These are phyloP conservation scores for Fusarium sp. DNA, from an alignment of 2,329 filamentous ascomycete genomes.

Conservation along the genomic window DNA sequence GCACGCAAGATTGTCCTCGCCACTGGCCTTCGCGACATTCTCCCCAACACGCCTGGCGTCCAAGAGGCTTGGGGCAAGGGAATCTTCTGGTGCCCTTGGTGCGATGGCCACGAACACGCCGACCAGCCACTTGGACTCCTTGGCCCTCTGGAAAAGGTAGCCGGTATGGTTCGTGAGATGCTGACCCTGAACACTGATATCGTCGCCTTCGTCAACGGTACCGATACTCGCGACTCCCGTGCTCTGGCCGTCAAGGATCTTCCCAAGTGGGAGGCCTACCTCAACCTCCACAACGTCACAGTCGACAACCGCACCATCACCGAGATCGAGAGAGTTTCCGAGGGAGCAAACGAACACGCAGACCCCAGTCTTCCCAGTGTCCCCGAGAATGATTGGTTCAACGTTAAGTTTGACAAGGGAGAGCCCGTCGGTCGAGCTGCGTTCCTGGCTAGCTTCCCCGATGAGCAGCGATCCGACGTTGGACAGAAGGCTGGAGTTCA, in stretches of 20 bases:
- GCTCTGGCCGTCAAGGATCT: slow-evolving; percentile 51
- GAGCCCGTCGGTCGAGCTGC: slow-evolving; percentile 57
- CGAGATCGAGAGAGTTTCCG: slow-evolving; percentile 57
- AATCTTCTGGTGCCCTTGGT: slow-evolving; percentile 74
- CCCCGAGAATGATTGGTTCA: slow-evolving; percentile 65
- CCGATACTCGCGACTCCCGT: slow-evolving; percentile 58
- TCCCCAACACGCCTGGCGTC: slow-evolving; percentile 66
- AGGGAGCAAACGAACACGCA: slow-evolving; percentile 48
- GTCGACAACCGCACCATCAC: slow-evolving; percentile 67
- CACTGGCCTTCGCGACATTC: slow-evolving; percentile 65
- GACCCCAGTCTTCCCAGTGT: slow-evolving; percentile 56
- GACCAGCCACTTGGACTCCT: slow-evolving; percentile 68
- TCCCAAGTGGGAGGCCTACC: slow-evolving; percentile 60
- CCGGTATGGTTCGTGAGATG: slow-evolving; percentile 61
- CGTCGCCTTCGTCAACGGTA: slow-evolving; percentile 69
- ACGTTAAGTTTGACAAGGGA: slow-evolving; percentile 62
- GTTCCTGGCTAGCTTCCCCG: slow-evolving; percentile 61
- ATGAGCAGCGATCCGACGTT: slow-evolving; percentile 59
- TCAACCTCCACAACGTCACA: slow-evolving; percentile 60
- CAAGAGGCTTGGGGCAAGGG: slow-evolving; percentile 67
- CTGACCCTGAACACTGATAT: slow-evolving; percentile 65
- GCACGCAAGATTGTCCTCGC: slow-evolving; percentile 67
- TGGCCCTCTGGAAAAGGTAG: slow-evolving; percentile 55
- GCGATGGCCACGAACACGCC: slow-evolving; percentile 70
- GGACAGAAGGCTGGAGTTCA: slow-evolving; percentile 59